These are phyloP conservation scores for Kentomonas sorsogonicus DNA, from an alignment of 208 protist genomes.

Conservation along the genomic window DNA sequence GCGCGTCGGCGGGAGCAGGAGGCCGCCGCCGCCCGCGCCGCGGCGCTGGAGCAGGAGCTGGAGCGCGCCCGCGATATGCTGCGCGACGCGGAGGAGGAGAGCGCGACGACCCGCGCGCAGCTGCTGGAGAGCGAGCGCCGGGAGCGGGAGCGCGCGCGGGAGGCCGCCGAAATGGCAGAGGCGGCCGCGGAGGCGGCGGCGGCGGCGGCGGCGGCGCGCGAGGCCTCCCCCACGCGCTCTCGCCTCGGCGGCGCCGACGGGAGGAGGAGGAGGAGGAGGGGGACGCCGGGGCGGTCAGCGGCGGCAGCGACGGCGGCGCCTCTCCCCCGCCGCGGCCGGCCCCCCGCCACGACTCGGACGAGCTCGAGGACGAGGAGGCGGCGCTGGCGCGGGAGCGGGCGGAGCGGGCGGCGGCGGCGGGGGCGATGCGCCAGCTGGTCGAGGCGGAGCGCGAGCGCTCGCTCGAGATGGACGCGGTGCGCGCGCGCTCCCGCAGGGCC, in stretches of 20 bases:
- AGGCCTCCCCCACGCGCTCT: neutral
- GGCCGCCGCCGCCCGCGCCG: conserved; percentile 1
- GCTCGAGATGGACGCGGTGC: neutral
- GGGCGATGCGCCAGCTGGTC: conserved; percentile 2
- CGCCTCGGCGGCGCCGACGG: neutral
- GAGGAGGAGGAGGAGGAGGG: conserved; percentile 7
- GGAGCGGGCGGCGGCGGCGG: too few relatives aligned
- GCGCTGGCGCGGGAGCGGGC: too few relatives aligned
- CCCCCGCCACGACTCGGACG: too few relatives aligned
- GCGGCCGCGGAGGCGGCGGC: neutral
- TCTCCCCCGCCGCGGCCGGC: too few relatives aligned
- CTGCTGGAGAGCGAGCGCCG: too few relatives aligned
- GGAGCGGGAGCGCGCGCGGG: too few relatives aligned
- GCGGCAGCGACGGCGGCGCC: too few relatives aligned
- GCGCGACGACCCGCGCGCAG: neutral
- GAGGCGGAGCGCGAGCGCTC: neutral
- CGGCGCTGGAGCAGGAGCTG: conserved; percentile 13
- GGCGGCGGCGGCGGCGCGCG: neutral
- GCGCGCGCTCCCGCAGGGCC: neutral
- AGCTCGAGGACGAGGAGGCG: too few relatives aligned
- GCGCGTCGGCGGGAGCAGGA: conserved; percentile 8
- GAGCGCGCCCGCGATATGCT: conserved; percentile 4
- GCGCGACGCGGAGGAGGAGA: conserved; percentile 8
- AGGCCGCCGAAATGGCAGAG: neutral
- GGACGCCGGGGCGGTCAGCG: too few relatives aligned